Percentiles rank a stretch among this genome's conserved stretches.
phyloP scores from a whole-genome alignment of 345 rosid genomes.

The Conringia planisiliqua region DNA sequence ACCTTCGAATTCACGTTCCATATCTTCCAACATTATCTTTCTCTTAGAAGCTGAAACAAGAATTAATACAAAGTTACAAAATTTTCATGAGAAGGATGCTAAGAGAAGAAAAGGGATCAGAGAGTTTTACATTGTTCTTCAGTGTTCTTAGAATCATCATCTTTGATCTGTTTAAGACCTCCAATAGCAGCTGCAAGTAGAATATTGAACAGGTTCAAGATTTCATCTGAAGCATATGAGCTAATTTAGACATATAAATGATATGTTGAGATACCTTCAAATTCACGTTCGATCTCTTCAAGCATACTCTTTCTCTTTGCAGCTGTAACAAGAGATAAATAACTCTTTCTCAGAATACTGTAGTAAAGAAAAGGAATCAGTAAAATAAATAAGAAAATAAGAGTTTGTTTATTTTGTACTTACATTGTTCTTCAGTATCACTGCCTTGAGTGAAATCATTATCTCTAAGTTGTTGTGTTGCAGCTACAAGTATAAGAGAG shows the following conservation, averaged over 20 bases:
- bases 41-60: slow-evolving; percentile 23
- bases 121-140: slow-evolving; percentile 21
- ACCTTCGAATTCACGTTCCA: slow-evolving; percentile 30
- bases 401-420: background rate
- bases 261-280: slow-evolving; percentile 21
- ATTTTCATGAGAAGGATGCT: background rate
- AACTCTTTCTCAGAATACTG: background rate
- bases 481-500: slow-evolving; percentile 12
- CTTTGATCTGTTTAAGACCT: background rate
- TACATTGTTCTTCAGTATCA: slow-evolving; percentile 18
- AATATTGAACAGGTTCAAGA: background rate
- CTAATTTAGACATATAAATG: background rate
- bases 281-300: slow-evolving; percentile 20
- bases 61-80: background rate
- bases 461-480: background rate
- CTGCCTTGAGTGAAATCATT: background rate
- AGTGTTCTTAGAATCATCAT: background rate
- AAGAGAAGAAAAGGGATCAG: background rate
- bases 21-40: slow-evolving; percentile 20
- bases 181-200: slow-evolving; percentile 10
- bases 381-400: background rate
- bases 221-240: background rate
- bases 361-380: background rate
- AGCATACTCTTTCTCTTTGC: slow-evolving; percentile 12
- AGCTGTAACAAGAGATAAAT: slow-evolving; percentile 5